Evolutionary conservation across 2,329 filamentous ascomycete species (phyloP).

Genomic region (Incumbomyces delicatus): DNA sequence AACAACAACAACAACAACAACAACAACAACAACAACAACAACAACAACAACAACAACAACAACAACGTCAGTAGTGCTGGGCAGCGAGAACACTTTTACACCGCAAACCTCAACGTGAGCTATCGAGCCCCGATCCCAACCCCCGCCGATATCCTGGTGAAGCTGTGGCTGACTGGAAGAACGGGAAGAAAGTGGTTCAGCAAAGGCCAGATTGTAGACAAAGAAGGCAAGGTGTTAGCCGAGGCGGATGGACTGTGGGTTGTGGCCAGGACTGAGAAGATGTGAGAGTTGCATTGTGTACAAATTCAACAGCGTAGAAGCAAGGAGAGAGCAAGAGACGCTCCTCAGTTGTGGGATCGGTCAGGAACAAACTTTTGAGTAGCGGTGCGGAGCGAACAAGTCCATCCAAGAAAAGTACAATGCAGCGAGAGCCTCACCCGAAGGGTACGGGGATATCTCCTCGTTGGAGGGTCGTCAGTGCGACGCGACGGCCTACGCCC

Average conservation of each 20-base stretch:
- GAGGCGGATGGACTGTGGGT: slow-evolving; percentile 21
- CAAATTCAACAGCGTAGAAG: no score
- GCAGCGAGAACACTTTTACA: slow-evolving; percentile 16
- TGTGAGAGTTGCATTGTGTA: background rate
- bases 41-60: background rate
- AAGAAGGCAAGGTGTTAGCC: slow-evolving; percentile 17
- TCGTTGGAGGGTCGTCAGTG: no score
- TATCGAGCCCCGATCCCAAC: slow-evolving; percentile 18
- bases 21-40: slow-evolving; percentile 9
- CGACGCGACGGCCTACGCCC: no score
- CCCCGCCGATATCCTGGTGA: slow-evolving; percentile 16
- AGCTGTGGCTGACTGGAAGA: slow-evolving; percentile 15
- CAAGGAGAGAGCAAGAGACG: no score
- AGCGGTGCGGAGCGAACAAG: no score
- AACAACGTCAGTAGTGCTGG: slow-evolving; percentile 6
- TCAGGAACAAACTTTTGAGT: no score
- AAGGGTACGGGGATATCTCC: no score
- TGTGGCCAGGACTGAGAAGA: slow-evolving; percentile 6
- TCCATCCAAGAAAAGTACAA: no score
- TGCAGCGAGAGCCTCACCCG: no score
- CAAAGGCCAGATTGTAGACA: slow-evolving; percentile 19
- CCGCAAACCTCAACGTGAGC: slow-evolving; percentile 18
- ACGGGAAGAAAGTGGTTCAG: slow-evolving; percentile 19
- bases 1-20: slow-evolving; percentile 11
- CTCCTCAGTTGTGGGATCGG: no score